A percentile compares a stretch with the other conserved stretches of the same genome.
Conservation (phyloP, 495 filamentous ascomycete species). For the Xylaria grammica region DNA sequence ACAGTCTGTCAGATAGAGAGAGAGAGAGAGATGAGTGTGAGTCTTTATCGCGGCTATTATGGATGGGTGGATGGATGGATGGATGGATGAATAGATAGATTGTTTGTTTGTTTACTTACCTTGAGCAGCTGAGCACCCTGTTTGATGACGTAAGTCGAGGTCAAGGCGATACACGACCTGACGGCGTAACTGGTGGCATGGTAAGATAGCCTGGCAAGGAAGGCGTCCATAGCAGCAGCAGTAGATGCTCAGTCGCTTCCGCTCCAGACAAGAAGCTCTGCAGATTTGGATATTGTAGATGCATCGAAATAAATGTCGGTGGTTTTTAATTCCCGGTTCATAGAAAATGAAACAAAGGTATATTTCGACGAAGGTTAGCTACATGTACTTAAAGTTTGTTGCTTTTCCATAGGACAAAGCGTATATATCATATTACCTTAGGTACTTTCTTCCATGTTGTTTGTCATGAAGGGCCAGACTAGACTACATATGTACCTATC, state of each 20-base stretch:
- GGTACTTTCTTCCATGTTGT: no score
- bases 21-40: no score
- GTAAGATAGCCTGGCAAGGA: conserved; percentile 67
- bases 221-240: conserved; percentile 70
- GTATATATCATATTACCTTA: no score
- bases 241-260: conserved; percentile 18
- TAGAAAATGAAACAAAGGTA: no score
- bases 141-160: conserved; percentile 80
- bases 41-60: not conserved
- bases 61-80: no score
- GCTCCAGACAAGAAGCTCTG: conserved; percentile 21
- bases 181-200: conserved; percentile 94
- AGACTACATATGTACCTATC: conserved; percentile 12
- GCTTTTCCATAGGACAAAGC: no score
- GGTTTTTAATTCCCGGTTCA: not conserved
- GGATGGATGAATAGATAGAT: no score
- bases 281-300: conserved; percentile 18
- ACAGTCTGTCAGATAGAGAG: conserved; percentile 29
- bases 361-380: no score
- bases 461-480: no score
- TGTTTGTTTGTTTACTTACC: conserved; percentile 46
- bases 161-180: conserved; percentile 86
- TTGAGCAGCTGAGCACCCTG: conserved; percentile 83
- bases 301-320: conserved; percentile 20
- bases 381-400: no score